Evolutionary conservation across 305 asterid genomes (phyloP), one percentile per base, ranked within the genome.

Genomic region (Solanum hybrid): DNA sequence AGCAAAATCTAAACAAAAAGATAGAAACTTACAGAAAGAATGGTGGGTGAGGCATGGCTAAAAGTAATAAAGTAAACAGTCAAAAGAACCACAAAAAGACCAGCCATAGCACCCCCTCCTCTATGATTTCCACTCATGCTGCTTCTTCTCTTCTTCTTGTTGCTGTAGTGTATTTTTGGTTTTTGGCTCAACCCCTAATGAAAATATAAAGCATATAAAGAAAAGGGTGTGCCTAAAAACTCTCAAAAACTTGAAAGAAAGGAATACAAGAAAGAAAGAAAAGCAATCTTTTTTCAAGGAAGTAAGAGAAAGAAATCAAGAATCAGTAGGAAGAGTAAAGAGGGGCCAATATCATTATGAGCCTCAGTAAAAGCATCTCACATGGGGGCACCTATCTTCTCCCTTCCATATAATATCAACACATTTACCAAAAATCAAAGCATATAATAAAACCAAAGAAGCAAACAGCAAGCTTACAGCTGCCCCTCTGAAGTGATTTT

Each of bases 31-130:
- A 97, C 99, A 94, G 97, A 94, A 88, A 93, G 90, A 89, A 91
- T 90, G 90, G 98, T 94, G 75, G 99, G 94, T 11, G 94, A 94
- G 90, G 98, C 99, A 89, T 94, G 95, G 93, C 95, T 90, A 90
- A 35, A 4, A 78, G 18, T 36, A 77, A 1, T 35, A 46, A 93
- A 93, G 34, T 94, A 93, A 61, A 94, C 86, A 84, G 98, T 96
- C 89, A 96, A 90, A 86, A 97, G 95, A 93, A 97, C 90, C 80
- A 96, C 93, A 88, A 95, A 91, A 79, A 95, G 92, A 92, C 89
- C 94, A 92, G 94, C 95, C 98, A 97, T 95, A 85, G 96, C 95
- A 92, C 94, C 96, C 80, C 96, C 93, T 91, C 94, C 81, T n/a
- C 8, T 34, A 77, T 77, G 42, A 77, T 77, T 77, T 34, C 42